These are phyloP conservation scores for Rosa rugosa DNA, from an alignment of 306 rosid species.

Conservation along the genomic window DNA sequence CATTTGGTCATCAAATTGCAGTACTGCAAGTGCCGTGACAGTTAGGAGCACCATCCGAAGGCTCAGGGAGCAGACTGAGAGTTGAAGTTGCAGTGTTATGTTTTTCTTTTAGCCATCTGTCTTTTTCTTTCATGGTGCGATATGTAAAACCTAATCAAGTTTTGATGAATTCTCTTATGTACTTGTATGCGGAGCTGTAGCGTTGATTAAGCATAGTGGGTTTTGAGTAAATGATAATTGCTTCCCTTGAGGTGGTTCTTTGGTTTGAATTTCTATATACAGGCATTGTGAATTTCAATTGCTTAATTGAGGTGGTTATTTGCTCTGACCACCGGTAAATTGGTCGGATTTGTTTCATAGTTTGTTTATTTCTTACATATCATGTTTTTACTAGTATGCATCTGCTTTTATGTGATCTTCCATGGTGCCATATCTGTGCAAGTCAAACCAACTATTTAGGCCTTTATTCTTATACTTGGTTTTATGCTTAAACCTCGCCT, in stretches of 20 bases:
- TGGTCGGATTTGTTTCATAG: not conserved
- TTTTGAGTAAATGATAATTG: no score
- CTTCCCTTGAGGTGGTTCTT: no score
- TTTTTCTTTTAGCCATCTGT: slow-evolving; percentile 11
- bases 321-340: not conserved
- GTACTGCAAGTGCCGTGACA: slow-evolving; percentile 76
- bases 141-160: not conserved
- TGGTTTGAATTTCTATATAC: not conserved
- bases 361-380: not conserved
- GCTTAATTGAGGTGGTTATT: not conserved
- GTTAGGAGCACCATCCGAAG: slow-evolving; percentile 76
- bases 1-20: slow-evolving; percentile 24
- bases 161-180: not conserved
- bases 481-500: no score
- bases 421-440: not conserved
- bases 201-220: not conserved
- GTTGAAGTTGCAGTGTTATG: slow-evolving; percentile 18
- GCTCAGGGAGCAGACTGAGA: slow-evolving; percentile 85
- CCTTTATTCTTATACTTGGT: no score
- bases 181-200: not conserved
- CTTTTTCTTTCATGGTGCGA: not conserved
- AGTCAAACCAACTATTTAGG: not conserved
- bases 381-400: no score
- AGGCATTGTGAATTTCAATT: not conserved
- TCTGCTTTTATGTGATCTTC: no score